phyloP scores from a whole-genome alignment of 345 rosid species.

The thale cress (Arabidopsis thaliana) region TAIR10.1 NC_003076.8:6766501-6767000 shows the following conservation, averaged over 20 bases:
- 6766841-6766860: slow-evolving; percentile 27
- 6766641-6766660: slow-evolving; percentile 49
- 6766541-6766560: slow-evolving; percentile 29
- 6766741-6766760: slow-evolving; percentile 32
- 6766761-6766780: slow-evolving; percentile 17
- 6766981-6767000: too few species aligned
- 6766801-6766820: neutral
- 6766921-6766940: neutral
- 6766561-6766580: slow-evolving; percentile 34
- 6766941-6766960: too few species aligned
- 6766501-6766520: neutral
- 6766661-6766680: slow-evolving; percentile 21
- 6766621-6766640: neutral
- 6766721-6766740: neutral
- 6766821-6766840: slow-evolving; percentile 31
- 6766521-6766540: slow-evolving; percentile 33
- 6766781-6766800: neutral
- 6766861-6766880: neutral
- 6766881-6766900: too few species aligned
- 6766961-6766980: too few species aligned
- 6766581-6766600: slow-evolving; percentile 34
- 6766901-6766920: neutral
- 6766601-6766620: slow-evolving; percentile 35
- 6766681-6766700: slow-evolving; percentile 16
- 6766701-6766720: slow-evolving; percentile 4